These are phyloP conservation scores for Coemansia sp. DNA, from an alignment of 192 early-diverging fungal species.

Conservation along the genomic window DNA sequence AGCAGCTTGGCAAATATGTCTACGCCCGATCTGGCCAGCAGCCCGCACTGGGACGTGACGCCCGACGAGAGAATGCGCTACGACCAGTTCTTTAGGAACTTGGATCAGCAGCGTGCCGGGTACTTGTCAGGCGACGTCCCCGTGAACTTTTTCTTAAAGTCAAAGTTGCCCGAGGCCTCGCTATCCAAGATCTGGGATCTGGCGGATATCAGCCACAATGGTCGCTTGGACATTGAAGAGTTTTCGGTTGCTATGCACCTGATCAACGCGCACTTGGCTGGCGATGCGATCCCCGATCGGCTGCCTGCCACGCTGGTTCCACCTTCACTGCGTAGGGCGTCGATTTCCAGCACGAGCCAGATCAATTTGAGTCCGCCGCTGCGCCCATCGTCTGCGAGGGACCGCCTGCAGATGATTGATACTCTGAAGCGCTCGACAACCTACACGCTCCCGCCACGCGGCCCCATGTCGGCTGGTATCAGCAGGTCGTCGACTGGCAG, in stretches of 20 bases:
- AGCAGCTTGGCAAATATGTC: slow-evolving; percentile 34
- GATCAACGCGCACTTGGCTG: slow-evolving; percentile 61
- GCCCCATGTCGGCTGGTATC: slow-evolving; percentile 11
- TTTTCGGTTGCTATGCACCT: slow-evolving; percentile 82
- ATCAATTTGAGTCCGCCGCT: slow-evolving; percentile 33
- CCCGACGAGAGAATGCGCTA: slow-evolving; percentile 71
- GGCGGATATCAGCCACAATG: slow-evolving; percentile 61
- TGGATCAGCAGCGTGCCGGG: slow-evolving; percentile 66
- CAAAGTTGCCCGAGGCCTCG: slow-evolving; percentile 62
- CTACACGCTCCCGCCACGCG: slow-evolving; percentile 25
- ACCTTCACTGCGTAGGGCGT: slow-evolving; percentile 43
- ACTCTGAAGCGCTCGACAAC: slow-evolving; percentile 33
- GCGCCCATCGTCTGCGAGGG: slow-evolving; percentile 23
- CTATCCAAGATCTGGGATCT: slow-evolving; percentile 84
- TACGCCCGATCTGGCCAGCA: slow-evolving; percentile 26
- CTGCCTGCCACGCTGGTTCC: slow-evolving; percentile 51
- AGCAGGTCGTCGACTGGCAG: slow-evolving; percentile 27
- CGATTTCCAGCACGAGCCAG: slow-evolving; percentile 36
- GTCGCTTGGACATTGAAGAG: slow-evolving; percentile 64
- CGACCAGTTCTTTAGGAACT: slow-evolving; percentile 69
- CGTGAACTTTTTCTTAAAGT: slow-evolving; percentile 76
- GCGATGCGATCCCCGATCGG: slow-evolving; percentile 54
- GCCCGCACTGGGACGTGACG: slow-evolving; percentile 69
- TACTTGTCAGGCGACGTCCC: slow-evolving; percentile 70
- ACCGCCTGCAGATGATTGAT: slow-evolving; percentile 20